Conservation (phyloP, 2,329 filamentous ascomycete genomes). For the Drechslera avenae region DNA sequence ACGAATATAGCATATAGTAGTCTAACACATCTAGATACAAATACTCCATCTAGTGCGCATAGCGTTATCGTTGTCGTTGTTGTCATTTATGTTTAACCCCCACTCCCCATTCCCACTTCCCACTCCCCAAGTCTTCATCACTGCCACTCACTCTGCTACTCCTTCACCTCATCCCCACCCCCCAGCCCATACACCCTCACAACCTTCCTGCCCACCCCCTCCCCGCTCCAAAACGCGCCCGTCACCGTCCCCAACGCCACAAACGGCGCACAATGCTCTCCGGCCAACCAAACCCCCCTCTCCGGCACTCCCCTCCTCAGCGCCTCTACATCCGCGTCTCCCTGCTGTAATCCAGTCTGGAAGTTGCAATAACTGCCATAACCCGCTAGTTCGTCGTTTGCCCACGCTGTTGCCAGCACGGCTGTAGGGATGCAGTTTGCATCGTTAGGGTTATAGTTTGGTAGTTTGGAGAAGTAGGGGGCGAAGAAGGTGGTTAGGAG, state of each 20-base stretch:
- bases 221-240: conserved; percentile 14
- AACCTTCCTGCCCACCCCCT: conserved; percentile 6
- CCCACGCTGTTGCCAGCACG: conserved; percentile 76
- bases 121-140: no score
- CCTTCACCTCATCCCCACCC: not conserved
- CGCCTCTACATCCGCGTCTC: conserved; percentile 71
- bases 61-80: no score
- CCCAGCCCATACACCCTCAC: conserved; percentile 1
- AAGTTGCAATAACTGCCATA: conserved; percentile 87
- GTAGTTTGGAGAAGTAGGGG: conserved; percentile 78
- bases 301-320: conserved; percentile 63
- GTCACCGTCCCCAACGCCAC: conserved; percentile 79
- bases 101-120: no score
- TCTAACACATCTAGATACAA: no score
- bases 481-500: conserved; percentile 70
- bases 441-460: conserved; percentile 63
- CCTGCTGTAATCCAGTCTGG: conserved; percentile 72
- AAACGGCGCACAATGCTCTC: conserved; percentile 90
- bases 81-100: no score
- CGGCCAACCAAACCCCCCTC: conserved; percentile 80
- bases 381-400: conserved; percentile 77
- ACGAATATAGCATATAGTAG: no score
- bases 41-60: no score
- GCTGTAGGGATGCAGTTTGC: conserved; percentile 66
- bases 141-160: not conserved